Percentiles rank a stretch among this genome's conserved stretches.
Evolutionary conservation across 306 rosid genomes (phyloP).

Genomic region (peach (Prunus persica)): DNA sequence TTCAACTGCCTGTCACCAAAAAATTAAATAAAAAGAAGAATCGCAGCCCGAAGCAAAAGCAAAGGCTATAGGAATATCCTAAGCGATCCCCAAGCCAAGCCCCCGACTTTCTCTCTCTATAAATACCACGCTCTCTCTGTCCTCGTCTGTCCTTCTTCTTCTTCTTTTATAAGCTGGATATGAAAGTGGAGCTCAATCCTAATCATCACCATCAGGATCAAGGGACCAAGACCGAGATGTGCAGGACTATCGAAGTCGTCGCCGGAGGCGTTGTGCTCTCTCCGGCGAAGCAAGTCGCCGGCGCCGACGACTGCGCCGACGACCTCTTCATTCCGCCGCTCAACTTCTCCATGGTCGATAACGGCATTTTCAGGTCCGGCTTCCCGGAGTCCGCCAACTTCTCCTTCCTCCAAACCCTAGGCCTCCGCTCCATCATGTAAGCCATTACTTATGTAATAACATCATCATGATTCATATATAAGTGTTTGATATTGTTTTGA

Average conservation of each 20-base stretch:
- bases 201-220: slow-evolving; percentile 3
- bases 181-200: slow-evolving; percentile 48
- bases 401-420: slow-evolving; percentile 74
- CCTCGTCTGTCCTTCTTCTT: neutral
- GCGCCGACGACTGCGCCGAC: slow-evolving; percentile 40
- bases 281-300: neutral
- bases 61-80: slow-evolving; percentile 39
- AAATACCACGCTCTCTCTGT: neutral
- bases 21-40: neutral
- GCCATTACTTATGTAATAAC: neutral
- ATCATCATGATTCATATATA: no score
- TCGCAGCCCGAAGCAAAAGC: slow-evolving; percentile 1
- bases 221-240: slow-evolving; percentile 34
- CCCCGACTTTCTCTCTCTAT: neutral
- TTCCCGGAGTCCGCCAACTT: slow-evolving; percentile 88
- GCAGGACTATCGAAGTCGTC: slow-evolving; percentile 40
- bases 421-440: slow-evolving; percentile 90
- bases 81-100: slow-evolving; percentile 27
- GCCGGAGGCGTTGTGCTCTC: slow-evolving; percentile 2
- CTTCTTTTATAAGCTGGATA: slow-evolving; percentile 18
- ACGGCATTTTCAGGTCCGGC: slow-evolving; percentile 96
- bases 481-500: neutral
- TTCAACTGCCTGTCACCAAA: slow-evolving; percentile 1
- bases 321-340: slow-evolving; percentile 74
- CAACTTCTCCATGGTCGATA: slow-evolving; percentile 90